Evolutionary conservation across 495 filamentous ascomycete genomes (phyloP).

Genomic region (Talaromyces adpressus): DNA sequence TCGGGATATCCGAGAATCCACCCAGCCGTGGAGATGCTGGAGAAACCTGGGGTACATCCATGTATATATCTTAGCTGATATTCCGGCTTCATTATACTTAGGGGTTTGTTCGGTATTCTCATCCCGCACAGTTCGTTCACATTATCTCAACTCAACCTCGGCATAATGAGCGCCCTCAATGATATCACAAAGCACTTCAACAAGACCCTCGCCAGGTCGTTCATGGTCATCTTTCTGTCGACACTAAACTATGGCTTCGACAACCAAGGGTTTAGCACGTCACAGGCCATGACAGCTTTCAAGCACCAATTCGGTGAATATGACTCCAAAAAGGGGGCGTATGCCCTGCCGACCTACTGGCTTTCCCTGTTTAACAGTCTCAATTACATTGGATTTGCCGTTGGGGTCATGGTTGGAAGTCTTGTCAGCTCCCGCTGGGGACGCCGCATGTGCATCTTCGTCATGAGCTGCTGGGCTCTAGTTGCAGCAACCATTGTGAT

Average conservation of each 20-base stretch:
- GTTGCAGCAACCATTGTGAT: constrained; percentile 21
- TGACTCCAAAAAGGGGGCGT: constrained; percentile 11
- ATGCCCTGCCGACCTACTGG: constrained; percentile 14
- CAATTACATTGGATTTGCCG: constrained; percentile 18
- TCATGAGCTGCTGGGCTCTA: constrained; percentile 25
- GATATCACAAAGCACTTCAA: no score
- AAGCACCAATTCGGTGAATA: constrained; percentile 19
- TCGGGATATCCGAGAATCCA: no score
- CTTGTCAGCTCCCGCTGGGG: constrained; percentile 22
- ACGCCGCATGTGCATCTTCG: constrained; percentile 24
- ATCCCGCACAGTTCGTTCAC: no score
- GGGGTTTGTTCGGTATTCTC: no score
- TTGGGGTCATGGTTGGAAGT: constrained; percentile 11
- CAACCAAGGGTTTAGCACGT: constrained; percentile 16
- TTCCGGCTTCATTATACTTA: no score
- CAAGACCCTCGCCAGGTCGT: no score
- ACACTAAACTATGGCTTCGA: constrained; percentile 22
- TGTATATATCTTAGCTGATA: no score
- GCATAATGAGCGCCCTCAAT: no score
- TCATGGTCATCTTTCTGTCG: no score
- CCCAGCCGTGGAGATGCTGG: no score
- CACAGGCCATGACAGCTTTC: constrained; percentile 21
- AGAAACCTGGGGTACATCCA: no score
- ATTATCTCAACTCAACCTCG: no score
- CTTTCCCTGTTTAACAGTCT: constrained; percentile 23